A percentile compares a stretch with the other conserved stretches of the same genome.
These are phyloP conservation scores for Euptelea pleiosperma DNA, from an alignment of 164 flowering plant genomes.

Conservation along the genomic window DNA sequence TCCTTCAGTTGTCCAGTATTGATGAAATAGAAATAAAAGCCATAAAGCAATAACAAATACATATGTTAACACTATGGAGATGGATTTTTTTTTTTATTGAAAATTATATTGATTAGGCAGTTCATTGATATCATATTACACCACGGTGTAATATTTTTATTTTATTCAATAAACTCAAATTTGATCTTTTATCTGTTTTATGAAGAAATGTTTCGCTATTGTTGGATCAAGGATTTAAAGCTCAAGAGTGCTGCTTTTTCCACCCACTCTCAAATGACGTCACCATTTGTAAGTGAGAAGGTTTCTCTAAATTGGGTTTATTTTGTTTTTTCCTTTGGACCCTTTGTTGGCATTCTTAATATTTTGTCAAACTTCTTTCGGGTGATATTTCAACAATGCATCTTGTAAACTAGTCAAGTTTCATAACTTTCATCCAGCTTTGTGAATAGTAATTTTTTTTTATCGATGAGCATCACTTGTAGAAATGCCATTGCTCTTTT, in stretches of 20 bases:
- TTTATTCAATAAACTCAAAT: background rate
- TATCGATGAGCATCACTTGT: background rate
- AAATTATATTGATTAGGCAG: no score
- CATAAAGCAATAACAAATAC: no score
- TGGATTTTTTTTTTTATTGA: no score
- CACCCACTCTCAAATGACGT: slow-evolving; percentile 88
- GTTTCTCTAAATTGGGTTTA: background rate
- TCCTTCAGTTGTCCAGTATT: no score
- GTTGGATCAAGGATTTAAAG: slow-evolving; percentile 80
- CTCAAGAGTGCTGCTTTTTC: slow-evolving; percentile 66
- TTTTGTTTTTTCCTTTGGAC: slow-evolving; percentile 1
- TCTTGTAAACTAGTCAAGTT: background rate
- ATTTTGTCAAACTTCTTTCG: slow-evolving; percentile 4
- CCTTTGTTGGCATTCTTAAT: background rate
- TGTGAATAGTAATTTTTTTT: no score
- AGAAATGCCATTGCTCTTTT: background rate
- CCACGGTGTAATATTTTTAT: background rate
- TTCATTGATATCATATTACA: no score
- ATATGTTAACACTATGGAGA: no score
- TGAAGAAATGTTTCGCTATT: slow-evolving; percentile 67
- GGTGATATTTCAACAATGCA: background rate
- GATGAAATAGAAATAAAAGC: no score
- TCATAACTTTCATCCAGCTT: no score
- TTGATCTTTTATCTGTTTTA: slow-evolving; percentile 9
- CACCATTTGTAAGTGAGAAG: slow-evolving; percentile 61